Base-by-base conservation (phyloP, 768 basidiomycete genomes). In the Lactarius sanguifluus region DNA sequence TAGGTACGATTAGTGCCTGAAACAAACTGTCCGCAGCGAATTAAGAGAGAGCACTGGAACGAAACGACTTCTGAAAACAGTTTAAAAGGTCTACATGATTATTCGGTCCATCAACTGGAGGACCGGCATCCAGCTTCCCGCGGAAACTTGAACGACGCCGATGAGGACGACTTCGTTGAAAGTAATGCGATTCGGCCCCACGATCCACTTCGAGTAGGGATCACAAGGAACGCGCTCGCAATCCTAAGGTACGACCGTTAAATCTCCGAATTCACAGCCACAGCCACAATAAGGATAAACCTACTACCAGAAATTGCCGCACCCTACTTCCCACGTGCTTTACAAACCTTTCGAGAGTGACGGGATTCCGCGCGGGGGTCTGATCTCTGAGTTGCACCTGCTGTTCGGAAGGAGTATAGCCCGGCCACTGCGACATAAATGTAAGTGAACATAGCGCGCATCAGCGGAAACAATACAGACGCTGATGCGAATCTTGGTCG, bases 51-150 rank as follows among this genome's bases (percentile, higher is more conserved):
- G 23, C 30, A 41, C 34, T 5, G 28, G 34, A 8, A 23, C 40
- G 47, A 18, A 38, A 63, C 32, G n/a, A 50, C 30, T 6, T n/a
- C 52, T 34, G 32, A 28, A 43, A 20, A 5, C 25, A 15, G 16
- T 25, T 12, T 25, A 50, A 47, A n/a, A 28, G 30, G 7, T 16
- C 65, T 38, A 67, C 18, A 67, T 36, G 20, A 69, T 18, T 57
- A 69, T 36, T 9, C 64, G 68, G 1, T 3, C 4, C 40, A n/a
- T 43, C 52, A 66, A 13, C 55, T 64, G 68, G 7, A 69, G 65
- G 30, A 69, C 60, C 4, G 68, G 68, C 68, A 63, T 68, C 68
- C 68, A 69, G 8, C 61, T 68, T 15, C 68, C 68, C 1, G 38
- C 57, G 1, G 68, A 69, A 30, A 69, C 68, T 56, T 69, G 68